Conservation (phyloP, 2,329 filamentous ascomycete species). For the Pseudocercospora cruenta region DNA sequence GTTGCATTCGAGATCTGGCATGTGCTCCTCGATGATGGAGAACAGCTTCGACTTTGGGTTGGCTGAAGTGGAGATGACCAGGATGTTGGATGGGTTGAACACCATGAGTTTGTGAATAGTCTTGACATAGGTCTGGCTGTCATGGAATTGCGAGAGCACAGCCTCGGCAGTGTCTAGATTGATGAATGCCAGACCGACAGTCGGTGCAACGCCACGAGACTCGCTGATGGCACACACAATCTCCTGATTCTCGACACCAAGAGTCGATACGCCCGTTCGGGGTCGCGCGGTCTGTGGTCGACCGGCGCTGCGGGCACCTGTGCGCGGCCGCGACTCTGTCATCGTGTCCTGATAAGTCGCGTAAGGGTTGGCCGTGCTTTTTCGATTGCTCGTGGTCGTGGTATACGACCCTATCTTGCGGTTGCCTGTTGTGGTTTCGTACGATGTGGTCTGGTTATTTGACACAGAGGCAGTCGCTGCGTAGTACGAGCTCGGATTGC, state of each 20-base stretch:
- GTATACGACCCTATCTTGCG: neutral
- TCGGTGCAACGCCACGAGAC: conserved; percentile 81
- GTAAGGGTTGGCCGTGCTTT: conserved; percentile 6
- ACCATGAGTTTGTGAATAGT: conserved; percentile 86
- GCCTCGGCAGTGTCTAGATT: conserved; percentile 84
- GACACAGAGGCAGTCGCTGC: neutral
- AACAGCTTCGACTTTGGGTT: conserved; percentile 74
- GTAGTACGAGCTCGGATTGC: neutral
- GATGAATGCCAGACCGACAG: conserved; percentile 78
- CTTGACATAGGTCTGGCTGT: conserved; percentile 87
- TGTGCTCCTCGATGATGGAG: conserved; percentile 72
- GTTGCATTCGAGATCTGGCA: conserved; percentile 60
- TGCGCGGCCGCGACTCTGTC: conserved; percentile 30
- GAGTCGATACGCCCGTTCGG: conserved; percentile 60
- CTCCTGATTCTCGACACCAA: conserved; percentile 64
- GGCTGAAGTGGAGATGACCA: conserved; percentile 75
- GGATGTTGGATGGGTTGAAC: conserved; percentile 75
- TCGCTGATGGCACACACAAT: conserved; percentile 89
- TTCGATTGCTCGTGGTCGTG: conserved; percentile 3
- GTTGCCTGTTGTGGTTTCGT: neutral
- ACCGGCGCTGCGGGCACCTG: conserved; percentile 28
- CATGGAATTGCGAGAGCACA: conserved; percentile 85
- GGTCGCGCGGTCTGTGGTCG: conserved; percentile 44
- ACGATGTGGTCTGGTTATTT: neutral
- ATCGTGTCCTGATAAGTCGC: conserved; percentile 26